A percentile compares a stretch with the other conserved stretches of the same genome.
Evolutionary conservation across 1,284 basidiomycete genomes (phyloP).

Genomic region (Ustilago sp.): DNA sequence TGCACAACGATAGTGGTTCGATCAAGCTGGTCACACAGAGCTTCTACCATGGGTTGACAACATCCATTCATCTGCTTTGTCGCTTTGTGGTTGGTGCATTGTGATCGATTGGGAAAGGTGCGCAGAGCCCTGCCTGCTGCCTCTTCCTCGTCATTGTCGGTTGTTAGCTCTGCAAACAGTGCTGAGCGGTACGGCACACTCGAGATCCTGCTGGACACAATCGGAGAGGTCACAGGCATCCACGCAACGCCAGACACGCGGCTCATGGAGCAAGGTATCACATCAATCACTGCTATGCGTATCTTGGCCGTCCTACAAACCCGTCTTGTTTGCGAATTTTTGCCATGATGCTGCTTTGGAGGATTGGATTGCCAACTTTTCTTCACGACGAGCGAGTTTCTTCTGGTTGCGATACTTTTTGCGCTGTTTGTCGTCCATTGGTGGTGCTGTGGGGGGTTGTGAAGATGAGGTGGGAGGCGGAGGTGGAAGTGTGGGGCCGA

Average conservation of each 20-base stretch:
- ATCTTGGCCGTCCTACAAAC: background rate
- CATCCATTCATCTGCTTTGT: too few species aligned
- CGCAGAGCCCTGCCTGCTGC: background rate
- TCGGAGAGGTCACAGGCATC: background rate
- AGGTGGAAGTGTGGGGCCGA: slow-evolving; percentile 68
- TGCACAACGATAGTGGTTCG: too few species aligned
- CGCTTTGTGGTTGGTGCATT: too few species aligned
- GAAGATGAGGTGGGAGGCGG: background rate
- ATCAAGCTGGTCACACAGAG: too few species aligned
- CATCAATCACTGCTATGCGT: background rate
- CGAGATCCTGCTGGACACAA: background rate
- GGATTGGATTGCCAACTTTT: slow-evolving; percentile 88
- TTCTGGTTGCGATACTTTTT: slow-evolving; percentile 91
- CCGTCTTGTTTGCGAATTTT: slow-evolving; percentile 94
- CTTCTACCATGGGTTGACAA: too few species aligned
- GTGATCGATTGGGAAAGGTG: too few species aligned
- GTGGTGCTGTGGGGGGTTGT: background rate
- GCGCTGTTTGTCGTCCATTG: slow-evolving; percentile 28
- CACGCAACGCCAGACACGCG: background rate
- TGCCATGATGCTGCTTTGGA: slow-evolving; percentile 94
- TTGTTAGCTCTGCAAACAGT: background rate
- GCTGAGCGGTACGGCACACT: background rate
- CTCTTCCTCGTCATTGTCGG: background rate
- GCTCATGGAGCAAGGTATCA: background rate
- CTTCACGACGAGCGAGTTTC: slow-evolving; percentile 85